A percentile compares a stretch with the other conserved stretches of the same genome.
phyloP scores from a whole-genome alignment of 306 rosid species.

The Aeschynomene evenia region DNA sequence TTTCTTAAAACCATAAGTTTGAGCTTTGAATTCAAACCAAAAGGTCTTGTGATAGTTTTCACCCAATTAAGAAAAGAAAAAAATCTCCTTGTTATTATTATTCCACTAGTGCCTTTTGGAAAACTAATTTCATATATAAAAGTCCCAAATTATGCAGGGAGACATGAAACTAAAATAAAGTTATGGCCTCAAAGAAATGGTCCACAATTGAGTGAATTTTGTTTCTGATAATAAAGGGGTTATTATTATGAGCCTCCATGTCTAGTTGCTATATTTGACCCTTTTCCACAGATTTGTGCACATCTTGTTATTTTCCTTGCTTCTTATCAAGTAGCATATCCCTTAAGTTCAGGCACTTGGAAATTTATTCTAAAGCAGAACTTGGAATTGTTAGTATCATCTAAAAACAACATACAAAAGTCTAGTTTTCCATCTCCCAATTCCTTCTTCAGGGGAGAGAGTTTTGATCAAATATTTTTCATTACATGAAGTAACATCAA shows the following conservation, averaged over 20 bases:
- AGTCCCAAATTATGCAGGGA: slow-evolving; percentile 10
- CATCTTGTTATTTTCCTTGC: slow-evolving; percentile 18
- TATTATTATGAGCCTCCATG: neutral
- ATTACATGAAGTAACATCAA: slow-evolving; percentile 34
- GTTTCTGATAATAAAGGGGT: slow-evolving; percentile 8
- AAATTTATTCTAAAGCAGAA: slow-evolving; percentile 32
- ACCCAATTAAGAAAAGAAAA: neutral
- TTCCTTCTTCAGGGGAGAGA: slow-evolving; percentile 27
- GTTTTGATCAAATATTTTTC: slow-evolving; percentile 33
- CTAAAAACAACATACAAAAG: slow-evolving; percentile 8
- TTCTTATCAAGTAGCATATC: slow-evolving; percentile 35
- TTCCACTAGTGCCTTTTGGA: slow-evolving; percentile 1
- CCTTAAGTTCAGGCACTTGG: slow-evolving; percentile 17
- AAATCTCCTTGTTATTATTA: neutral
- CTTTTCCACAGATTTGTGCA: slow-evolving; percentile 18
- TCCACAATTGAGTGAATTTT: slow-evolving; percentile 2
- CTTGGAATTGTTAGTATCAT: slow-evolving; percentile 34
- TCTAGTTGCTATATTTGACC: slow-evolving; percentile 24
- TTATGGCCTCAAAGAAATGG: slow-evolving; percentile 14
- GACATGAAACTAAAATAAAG: neutral
- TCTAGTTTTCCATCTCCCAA: slow-evolving; percentile 28
- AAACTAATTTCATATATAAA: slow-evolving; percentile 1
- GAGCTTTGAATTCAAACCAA: slow-evolving; percentile 3
- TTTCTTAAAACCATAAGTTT: slow-evolving; percentile 23
- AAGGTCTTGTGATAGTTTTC: slow-evolving; percentile 19